Evolutionary conservation across 2,329 filamentous ascomycete genomes (phyloP), one percentile per base, ranked within the genome.

Genomic region (Fusarium nygamai): DNA sequence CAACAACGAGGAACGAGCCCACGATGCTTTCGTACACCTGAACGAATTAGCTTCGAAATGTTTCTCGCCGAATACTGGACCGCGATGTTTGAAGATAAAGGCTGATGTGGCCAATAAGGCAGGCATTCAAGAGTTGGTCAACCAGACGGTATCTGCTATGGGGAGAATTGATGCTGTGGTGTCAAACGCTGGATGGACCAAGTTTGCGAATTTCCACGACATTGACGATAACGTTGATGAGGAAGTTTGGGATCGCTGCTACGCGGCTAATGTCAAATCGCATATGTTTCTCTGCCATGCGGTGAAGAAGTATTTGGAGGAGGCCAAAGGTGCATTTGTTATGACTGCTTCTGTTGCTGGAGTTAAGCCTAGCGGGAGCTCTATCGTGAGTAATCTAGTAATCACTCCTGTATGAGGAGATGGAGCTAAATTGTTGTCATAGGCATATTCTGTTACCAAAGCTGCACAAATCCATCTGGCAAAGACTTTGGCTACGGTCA

Each of bases 191-290:
- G 66, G 66, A 0, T 69, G 66, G 66, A 69, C 66, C 6, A 44
- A 69, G 17, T 69, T 69, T 17, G 57, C 66, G 3, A 22, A 69
- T 5, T 69, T 69, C 10, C 22, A 27, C 8, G 20, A 69, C 5
- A 24, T 69, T 0, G 64, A 69, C 1, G 66, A 69, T 17, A 69
- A 69, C 3, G 66, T 69, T 2, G 57, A 69, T n/a, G 64, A 69
- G 4, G 57, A 64, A 4, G 64, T 69, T 5, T 69, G 64, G 66
- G 66, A 69, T 14, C 60, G 39, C 1, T 69, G 66, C 2, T 69
- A 69, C 9, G 64, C 66, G 1, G 66, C 66, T 1, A 69, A 69
- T 29, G 66, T 69, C 27, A 69, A 69, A 8, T 69, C 66, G 1
- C 66, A 69, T 2, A 6, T 69, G 12, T 69, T 69, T 4, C 64